These are phyloP conservation scores for Potentilla sterilis DNA, from an alignment of 306 rosid genomes.

Conservation along the genomic window DNA sequence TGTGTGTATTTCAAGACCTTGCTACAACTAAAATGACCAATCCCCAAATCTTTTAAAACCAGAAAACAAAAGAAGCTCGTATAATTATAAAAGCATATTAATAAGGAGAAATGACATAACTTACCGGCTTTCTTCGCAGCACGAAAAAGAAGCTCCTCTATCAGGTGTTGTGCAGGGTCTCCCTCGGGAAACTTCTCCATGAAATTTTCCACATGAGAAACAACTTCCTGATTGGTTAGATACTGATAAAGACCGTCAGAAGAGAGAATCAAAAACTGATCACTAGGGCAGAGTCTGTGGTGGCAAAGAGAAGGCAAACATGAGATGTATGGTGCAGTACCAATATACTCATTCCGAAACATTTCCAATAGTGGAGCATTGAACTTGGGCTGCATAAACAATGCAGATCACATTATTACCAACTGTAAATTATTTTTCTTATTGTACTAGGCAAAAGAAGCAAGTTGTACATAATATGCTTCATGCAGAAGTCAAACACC, in stretches of 20 bases:
- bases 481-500: slow-evolving; percentile 2
- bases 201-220: slow-evolving; percentile 84
- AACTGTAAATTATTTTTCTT: slow-evolving; percentile 9
- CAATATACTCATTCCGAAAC: slow-evolving; percentile 95
- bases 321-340: slow-evolving; percentile 88
- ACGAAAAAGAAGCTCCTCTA: slow-evolving; percentile 97
- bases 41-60: neutral
- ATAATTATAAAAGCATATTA: neutral
- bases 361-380: slow-evolving; percentile 83
- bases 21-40: neutral
- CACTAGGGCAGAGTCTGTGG: slow-evolving; percentile 75
- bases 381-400: slow-evolving; percentile 82
- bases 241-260: slow-evolving; percentile 97
- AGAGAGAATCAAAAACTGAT: slow-evolving; percentile 93
- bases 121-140: slow-evolving; percentile 99
- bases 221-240: slow-evolving; percentile 93
- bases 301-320: slow-evolving; percentile 91
- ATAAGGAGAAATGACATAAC: neutral
- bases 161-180: slow-evolving; percentile 98
- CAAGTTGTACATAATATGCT: neutral
- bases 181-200: slow-evolving; percentile 99
- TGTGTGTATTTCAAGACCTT: neutral
- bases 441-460: neutral
- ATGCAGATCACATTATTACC: slow-evolving; percentile 28
- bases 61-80: neutral